Conservation (phyloP, 495 filamentous ascomycete genomes). For the Penicillium goetzii region DNA sequence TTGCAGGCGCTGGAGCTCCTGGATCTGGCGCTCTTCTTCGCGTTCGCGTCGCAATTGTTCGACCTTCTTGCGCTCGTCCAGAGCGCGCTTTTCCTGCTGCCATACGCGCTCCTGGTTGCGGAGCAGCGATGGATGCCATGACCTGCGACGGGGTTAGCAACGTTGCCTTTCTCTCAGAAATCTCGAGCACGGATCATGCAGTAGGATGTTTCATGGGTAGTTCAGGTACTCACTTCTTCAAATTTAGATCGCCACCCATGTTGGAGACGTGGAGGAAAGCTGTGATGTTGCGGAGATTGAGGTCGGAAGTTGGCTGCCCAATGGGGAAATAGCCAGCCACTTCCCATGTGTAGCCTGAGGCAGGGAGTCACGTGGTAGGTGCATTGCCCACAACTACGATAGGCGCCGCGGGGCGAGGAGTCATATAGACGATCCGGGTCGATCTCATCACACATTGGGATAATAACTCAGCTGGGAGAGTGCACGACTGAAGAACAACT, state of each 20-base stretch:
- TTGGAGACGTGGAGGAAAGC: conserved; percentile 43
- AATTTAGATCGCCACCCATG: conserved; percentile 86
- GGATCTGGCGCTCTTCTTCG: conserved; percentile 88
- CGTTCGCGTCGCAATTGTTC: conserved; percentile 88
- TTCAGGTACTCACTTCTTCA: conserved; percentile 76
- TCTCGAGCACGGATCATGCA: not conserved
- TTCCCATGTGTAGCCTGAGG: not conserved
- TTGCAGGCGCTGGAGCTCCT: conserved; percentile 87
- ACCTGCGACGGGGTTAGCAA: conserved; percentile 42
- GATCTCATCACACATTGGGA: not conserved
- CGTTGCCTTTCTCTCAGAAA: not conserved
- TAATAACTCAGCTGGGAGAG: conserved; percentile 11
- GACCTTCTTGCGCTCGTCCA: conserved; percentile 91
- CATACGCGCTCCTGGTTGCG: conserved; percentile 84
- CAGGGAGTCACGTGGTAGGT: conserved; percentile 3
- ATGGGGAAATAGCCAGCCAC: conserved; percentile 19
- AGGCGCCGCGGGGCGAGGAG: not conserved
- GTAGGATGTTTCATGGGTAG: not conserved
- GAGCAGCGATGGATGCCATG: conserved; percentile 86
- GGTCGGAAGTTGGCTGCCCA: conserved; percentile 13
- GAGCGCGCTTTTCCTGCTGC: conserved; percentile 87
- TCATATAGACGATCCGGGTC: not conserved
- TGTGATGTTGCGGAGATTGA: conserved; percentile 12
- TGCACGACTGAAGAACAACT: conserved; percentile 10
- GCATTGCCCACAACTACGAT: not conserved